Evolutionary conservation across 2,329 filamentous ascomycete genomes (phyloP).

Genomic region (Microdochium trichocladiopsis): DNA sequence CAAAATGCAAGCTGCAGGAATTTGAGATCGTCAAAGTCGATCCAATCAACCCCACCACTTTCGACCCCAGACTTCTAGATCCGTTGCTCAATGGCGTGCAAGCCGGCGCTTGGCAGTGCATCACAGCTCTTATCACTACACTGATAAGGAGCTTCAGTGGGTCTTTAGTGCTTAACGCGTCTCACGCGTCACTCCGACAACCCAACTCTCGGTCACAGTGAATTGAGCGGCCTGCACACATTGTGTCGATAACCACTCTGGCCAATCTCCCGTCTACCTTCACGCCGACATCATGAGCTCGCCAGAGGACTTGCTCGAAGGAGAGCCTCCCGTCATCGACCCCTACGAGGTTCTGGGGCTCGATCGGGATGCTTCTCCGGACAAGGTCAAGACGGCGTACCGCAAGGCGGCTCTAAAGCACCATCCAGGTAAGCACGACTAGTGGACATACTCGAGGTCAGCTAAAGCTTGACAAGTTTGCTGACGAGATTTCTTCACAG

Average conservation of each 20-base stretch:
- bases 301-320: conserved; percentile 44
- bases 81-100: background rate
- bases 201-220: conserved; percentile 3
- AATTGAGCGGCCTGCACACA: conserved; percentile 3
- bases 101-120: background rate
- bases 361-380: conserved; percentile 60
- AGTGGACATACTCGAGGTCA: too few species aligned
- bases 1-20: too few species aligned
- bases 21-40: too few species aligned
- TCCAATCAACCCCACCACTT: too few species aligned
- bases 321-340: conserved; percentile 56
- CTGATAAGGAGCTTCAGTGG: conserved; percentile 13
- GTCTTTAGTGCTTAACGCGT: conserved; percentile 7
- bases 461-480: too few species aligned
- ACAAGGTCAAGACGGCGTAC: conserved; percentile 86
- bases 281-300: conserved; percentile 30
- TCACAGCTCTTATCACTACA: background rate
- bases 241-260: background rate
- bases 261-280: background rate
- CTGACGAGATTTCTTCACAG: conserved; percentile 37
- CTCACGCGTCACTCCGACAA: conserved; percentile 8
- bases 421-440: conserved; percentile 61
- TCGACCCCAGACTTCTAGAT: background rate
- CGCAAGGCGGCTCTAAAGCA: conserved; percentile 82
- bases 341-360: conserved; percentile 79